A percentile compares a stretch with the other conserved stretches of the same genome.
phyloP scores from a whole-genome alignment of 1,139 yeast species.

The Schizosaccharomyces versatilis region DNA sequence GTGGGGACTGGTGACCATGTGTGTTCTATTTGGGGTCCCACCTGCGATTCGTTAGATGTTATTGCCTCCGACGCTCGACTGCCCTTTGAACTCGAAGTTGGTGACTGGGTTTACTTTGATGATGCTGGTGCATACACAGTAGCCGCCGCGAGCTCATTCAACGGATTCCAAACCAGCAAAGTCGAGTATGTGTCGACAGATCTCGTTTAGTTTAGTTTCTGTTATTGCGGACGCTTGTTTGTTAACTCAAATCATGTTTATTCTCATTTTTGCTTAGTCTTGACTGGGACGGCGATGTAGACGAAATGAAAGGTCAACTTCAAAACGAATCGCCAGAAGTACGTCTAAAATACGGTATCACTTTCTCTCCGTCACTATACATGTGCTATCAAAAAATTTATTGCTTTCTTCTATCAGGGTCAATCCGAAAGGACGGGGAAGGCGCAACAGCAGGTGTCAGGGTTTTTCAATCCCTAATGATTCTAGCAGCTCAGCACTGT shows the following conservation, averaged over 20 bases:
- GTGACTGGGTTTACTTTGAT: conserved; percentile 82
- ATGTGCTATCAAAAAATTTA: too few relatives aligned
- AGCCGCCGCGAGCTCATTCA: conserved; percentile 46
- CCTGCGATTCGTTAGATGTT: conserved; percentile 92
- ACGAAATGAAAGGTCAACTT: too few relatives aligned
- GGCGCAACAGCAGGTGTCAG: too few relatives aligned
- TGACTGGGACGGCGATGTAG: neutral
- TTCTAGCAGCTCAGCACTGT: too few relatives aligned
- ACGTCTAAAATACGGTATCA: too few relatives aligned
- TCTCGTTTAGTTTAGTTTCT: neutral
- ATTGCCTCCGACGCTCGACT: conserved; percentile 34
- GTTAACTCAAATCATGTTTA: neutral
- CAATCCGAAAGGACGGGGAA: too few relatives aligned
- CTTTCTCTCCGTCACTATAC: too few relatives aligned
- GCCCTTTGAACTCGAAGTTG: conserved; percentile 43
- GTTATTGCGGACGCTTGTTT: neutral
- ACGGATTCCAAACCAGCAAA: conserved; percentile 7
- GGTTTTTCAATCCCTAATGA: too few relatives aligned
- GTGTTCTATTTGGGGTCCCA: conserved; percentile 81
- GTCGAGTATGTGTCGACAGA: conserved; percentile 8
- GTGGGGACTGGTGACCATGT: neutral
- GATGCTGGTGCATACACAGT: conserved; percentile 84
- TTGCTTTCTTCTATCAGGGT: too few relatives aligned
- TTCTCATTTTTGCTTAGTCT: neutral
- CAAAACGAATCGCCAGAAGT: too few relatives aligned